Base-by-base conservation (phyloP, 441 rosid genomes). In the Croton setiger region DNA sequence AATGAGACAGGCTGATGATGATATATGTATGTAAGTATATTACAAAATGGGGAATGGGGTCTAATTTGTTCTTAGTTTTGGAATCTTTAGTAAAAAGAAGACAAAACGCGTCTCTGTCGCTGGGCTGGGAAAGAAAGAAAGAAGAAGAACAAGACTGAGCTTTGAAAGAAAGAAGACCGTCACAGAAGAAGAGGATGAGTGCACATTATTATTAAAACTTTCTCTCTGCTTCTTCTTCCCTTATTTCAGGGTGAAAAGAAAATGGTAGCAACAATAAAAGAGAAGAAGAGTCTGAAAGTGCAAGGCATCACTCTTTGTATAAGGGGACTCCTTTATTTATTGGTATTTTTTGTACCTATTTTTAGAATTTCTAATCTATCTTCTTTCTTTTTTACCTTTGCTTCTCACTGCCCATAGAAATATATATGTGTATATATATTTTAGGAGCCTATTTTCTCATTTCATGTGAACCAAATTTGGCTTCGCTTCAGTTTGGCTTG, bases 191-290 rank as follows among this genome's bases (percentile, higher is more conserved):
- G 73, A 56, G 67, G 52, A 75, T 76, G 75, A 77, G 80, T 61
- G 79, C 77, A 78, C 91, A 84, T 83, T 27, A 27, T 27, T 27
- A 27, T 27, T 87, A 62, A 76, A 82, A 39, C 43, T 39, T 48
- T 1, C 72, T 65, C 74, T 69, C 74, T 53, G 36, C 63, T 52
- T 27, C 66, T 74, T 81, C 76, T 79, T 86, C 85, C 79, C 67
- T 76, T 82, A 69, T 83, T 85, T 84, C 86, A 85, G 86, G 82
- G 82, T 31, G 67, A 56, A 67, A 65, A 60, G 64, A 49, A 61
- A 60, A 75, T 54, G 33, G 20, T 41, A 12, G 0, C 3, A 8
- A 60, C 3, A 12, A 7, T 7, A 11, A 20, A 21, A 66, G 17
- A 62, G 67, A 51, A 65, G 69, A 59, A 52, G 63, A 59, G 72